A percentile compares a stretch with the other conserved stretches of the same genome.
phyloP scores from a whole-genome alignment of 2,329 filamentous ascomycete genomes.

The Aquanectria penicillioides region DNA sequence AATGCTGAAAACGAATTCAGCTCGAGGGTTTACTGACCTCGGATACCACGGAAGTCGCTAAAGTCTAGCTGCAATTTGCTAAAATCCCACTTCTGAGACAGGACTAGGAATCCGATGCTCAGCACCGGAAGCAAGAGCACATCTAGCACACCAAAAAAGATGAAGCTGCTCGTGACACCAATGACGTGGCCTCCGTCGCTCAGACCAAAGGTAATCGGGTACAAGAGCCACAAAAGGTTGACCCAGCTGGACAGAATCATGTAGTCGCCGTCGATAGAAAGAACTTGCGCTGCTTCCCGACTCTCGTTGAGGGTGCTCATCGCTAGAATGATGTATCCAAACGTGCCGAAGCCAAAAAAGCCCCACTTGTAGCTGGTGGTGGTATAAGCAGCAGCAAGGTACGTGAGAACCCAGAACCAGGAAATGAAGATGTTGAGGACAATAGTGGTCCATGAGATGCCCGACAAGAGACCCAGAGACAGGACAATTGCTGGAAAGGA shows the following conservation, averaged over 20 bases:
- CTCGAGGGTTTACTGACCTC: no score
- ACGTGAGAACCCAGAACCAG: slow-evolving; percentile 61
- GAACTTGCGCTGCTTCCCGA: slow-evolving; percentile 47
- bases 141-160: slow-evolving; percentile 65
- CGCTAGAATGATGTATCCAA: slow-evolving; percentile 57
- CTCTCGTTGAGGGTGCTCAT: slow-evolving; percentile 22
- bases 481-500: slow-evolving; percentile 56
- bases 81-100: slow-evolving; percentile 61
- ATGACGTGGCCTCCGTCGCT: slow-evolving; percentile 62
- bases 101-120: slow-evolving; percentile 51
- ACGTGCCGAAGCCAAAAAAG: slow-evolving; percentile 61
- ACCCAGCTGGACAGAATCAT: slow-evolving; percentile 54
- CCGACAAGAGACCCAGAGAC: slow-evolving; percentile 59
- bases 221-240: slow-evolving; percentile 61
- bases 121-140: slow-evolving; percentile 54
- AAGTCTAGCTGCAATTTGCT: slow-evolving; percentile 58
- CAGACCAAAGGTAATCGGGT: slow-evolving; percentile 62
- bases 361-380: slow-evolving; percentile 63
- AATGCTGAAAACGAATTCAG: no score
- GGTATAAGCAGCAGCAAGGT: slow-evolving; percentile 59
- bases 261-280: slow-evolving; percentile 56
- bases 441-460: slow-evolving; percentile 63
- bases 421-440: slow-evolving; percentile 57
- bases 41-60: slow-evolving; percentile 60
- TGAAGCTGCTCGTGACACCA: slow-evolving; percentile 53